Conservation (phyloP, 257 asterid genomes). For the Echites panduratus region DNA sequence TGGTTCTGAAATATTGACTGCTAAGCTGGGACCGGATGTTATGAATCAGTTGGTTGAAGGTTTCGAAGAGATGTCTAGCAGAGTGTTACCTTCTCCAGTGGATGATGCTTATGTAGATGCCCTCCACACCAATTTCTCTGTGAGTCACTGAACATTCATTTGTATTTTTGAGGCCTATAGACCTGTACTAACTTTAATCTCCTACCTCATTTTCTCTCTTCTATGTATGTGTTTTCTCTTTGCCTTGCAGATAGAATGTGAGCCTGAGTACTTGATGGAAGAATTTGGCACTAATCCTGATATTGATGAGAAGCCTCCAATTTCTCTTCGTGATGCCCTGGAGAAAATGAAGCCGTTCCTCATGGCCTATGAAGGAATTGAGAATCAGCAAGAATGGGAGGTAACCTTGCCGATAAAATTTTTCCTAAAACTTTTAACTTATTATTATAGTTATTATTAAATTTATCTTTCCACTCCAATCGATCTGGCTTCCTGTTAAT, state of each 20-base stretch:
- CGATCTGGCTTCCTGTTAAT: neutral
- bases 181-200: neutral
- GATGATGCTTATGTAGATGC: conserved; percentile 67
- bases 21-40: conserved; percentile 62
- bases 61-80: conserved; percentile 50
- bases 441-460: neutral
- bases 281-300: conserved; percentile 80
- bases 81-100: conserved; percentile 61
- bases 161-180: neutral
- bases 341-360: conserved; percentile 92
- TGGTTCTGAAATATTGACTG: conserved; percentile 48
- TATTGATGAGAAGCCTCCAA: conserved; percentile 81
- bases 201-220: neutral
- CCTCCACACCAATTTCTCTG: conserved; percentile 59
- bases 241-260: conserved; percentile 70
- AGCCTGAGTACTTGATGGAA: conserved; percentile 79
- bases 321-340: conserved; percentile 69
- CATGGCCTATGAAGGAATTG: conserved; percentile 70
- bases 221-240: conserved; percentile 7
- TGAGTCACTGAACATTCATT: conserved; percentile 20
- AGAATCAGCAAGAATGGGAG: conserved; percentile 94
- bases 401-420: conserved; percentile 26
- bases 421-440: neutral
- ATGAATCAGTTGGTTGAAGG: conserved; percentile 55
- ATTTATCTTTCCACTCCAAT: neutral